Evolutionary conservation across 768 basidiomycete genomes (phyloP).

Genomic region (Pleurotus cornucopiae): DNA sequence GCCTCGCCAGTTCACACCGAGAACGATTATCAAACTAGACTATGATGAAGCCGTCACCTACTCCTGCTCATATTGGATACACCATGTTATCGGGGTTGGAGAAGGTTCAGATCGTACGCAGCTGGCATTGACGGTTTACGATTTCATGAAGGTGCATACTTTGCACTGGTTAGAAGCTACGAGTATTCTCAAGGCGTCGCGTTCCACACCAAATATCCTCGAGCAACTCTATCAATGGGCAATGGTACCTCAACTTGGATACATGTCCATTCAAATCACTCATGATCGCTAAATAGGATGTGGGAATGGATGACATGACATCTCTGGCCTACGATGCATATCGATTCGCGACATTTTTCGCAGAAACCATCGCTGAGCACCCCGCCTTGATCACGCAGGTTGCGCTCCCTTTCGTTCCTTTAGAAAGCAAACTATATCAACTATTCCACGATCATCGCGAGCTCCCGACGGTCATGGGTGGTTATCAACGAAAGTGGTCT

Average conservation of each 20-base stretch:
- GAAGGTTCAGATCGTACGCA: neutral
- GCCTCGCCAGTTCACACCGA: neutral
- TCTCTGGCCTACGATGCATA: constrained; percentile 3
- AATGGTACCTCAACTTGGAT: neutral
- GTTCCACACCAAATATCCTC: constrained; percentile 2
- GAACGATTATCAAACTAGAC: neutral
- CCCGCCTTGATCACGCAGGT: constrained; percentile 4
- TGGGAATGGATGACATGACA: neutral
- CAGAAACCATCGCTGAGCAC: constrained; percentile 4
- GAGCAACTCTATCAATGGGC: constrained; percentile 4
- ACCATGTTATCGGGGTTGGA: constrained; percentile 2
- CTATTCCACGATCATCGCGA: neutral
- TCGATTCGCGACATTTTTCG: constrained; percentile 5
- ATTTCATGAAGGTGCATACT: constrained; percentile 1
- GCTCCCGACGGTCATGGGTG: neutral
- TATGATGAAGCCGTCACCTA: constrained; percentile 1
- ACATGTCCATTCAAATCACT: neutral
- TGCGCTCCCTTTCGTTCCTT: constrained; percentile 7
- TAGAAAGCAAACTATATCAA: neutral
- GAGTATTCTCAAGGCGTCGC: neutral
- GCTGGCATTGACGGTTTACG: neutral
- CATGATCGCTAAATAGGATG: neutral
- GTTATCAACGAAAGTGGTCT: neutral
- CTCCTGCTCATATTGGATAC: constrained; percentile 7
- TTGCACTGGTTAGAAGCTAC: constrained; percentile 7